Evolutionary conservation across 148 eudicot species (phyloP).

Genomic region (Rhododendron vialii): DNA sequence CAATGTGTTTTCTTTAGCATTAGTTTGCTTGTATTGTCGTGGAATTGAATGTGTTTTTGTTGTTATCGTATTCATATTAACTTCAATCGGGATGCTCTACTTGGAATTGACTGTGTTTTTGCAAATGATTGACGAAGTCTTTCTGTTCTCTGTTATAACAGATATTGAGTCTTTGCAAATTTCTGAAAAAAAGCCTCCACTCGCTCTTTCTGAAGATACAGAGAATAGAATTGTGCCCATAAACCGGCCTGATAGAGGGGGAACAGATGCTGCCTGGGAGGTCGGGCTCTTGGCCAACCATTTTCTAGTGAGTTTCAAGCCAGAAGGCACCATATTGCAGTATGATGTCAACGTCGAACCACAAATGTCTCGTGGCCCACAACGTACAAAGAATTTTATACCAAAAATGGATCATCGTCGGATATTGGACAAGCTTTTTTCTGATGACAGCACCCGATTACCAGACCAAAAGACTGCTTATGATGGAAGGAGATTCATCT

Average conservation of each 20-base stretch:
- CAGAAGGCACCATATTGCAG: slow-evolving; percentile 32
- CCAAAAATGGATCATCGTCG: slow-evolving; percentile 27
- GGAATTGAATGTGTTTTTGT: not conserved
- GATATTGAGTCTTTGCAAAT: slow-evolving; percentile 18
- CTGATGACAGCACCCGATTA: slow-evolving; percentile 25
- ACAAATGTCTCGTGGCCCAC: slow-evolving; percentile 11
- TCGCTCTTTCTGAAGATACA: not conserved
- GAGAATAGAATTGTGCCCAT: slow-evolving; percentile 24
- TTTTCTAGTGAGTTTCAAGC: slow-evolving; percentile 39
- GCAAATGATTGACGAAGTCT: not conserved
- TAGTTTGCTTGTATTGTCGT: not conserved
- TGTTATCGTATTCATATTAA: not conserved
- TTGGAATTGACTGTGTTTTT: too few species aligned
- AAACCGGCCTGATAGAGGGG: slow-evolving; percentile 45
- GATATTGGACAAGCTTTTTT: slow-evolving; percentile 33
- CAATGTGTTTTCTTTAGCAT: not conserved
- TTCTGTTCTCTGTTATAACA: not conserved
- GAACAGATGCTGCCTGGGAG: slow-evolving; percentile 12
- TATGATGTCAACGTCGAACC: slow-evolving; percentile 47
- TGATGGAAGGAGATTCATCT: slow-evolving; percentile 42
- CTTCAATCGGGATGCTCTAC: not conserved
- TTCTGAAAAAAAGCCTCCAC: slow-evolving; percentile 10
- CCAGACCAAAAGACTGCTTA: slow-evolving; percentile 40
- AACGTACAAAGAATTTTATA: slow-evolving; percentile 12
- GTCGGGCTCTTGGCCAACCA: slow-evolving; percentile 49